Evolutionary conservation across 2,329 filamentous ascomycete genomes (phyloP), one percentile per base, ranked within the genome.

Genomic region (Cercospora nicotianae): DNA sequence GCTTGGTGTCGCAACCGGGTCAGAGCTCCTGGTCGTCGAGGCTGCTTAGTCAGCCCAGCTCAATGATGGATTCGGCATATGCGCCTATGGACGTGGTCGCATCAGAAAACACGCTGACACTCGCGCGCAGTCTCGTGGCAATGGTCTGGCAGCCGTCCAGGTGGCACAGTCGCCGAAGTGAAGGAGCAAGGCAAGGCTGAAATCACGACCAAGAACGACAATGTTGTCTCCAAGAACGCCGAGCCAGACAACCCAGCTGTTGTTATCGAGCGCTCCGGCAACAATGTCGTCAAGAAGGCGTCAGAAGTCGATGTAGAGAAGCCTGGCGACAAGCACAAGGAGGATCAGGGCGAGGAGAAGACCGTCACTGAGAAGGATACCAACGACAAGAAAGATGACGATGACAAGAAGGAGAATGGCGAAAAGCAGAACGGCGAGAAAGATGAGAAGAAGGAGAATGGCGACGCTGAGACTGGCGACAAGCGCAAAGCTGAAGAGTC

Each of bases 241-340:
- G 83, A 86, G 28, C 83, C 85, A 30, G 82, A 83, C 20, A 87
- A 90, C 70, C 88, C 87, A 2, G 88, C 87, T 33, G 85, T 90
- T 5, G 84, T 85, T 70, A 79, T 90, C 72, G 81, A 82, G 72
- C 83, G 87, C 57, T 80, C 83, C 13, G 87, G 88, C 59, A 89
- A 90, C 73, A 87, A 90, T 76, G 87, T 89, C 20, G 87, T 89
- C 63, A 89, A 90, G 80, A 83, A 83, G 69, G 86, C 87, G 12
- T 85, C 83, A 53, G 88, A 90, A 78, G 79, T 90, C 30, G 82
- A 84, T 3, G 81, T 89, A 36, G 86, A 88, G 66, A 75, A 84
- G 72, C 81, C 82, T 68, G 78, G 73, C 36, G 75, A 78, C 30
- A 77, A 81, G 65, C 77, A 80, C 68, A 79, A 82, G 64, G 77